Evolutionary conservation across 768 basidiomycete genomes (phyloP).

Genomic region (Auriscalpium orientale): DNA sequence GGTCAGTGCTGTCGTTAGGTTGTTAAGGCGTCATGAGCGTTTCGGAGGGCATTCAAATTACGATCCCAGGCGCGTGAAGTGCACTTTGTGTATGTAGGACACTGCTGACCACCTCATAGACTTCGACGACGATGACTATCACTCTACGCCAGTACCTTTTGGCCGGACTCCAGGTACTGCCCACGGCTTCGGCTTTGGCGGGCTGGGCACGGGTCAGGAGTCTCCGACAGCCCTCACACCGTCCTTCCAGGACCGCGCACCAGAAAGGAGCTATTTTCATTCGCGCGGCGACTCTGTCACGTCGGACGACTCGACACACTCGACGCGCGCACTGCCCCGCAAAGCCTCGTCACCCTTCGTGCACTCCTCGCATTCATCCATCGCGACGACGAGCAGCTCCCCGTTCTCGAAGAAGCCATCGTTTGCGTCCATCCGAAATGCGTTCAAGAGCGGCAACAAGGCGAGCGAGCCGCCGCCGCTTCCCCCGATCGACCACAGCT

Average conservation of each 20-base stretch:
- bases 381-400: slow-evolving; percentile 33
- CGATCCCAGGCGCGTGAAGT: slow-evolving; percentile 33
- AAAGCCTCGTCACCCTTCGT: slow-evolving; percentile 50
- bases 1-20: no score
- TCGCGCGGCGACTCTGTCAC: slow-evolving; percentile 70
- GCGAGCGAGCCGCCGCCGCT: slow-evolving; percentile 62
- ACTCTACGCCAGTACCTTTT: slow-evolving; percentile 58
- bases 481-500: slow-evolving; percentile 61
- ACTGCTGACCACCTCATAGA: slow-evolving; percentile 33
- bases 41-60: slow-evolving; percentile 38
- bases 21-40: slow-evolving; percentile 19
- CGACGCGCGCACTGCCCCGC: slow-evolving; percentile 31
- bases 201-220: slow-evolving; percentile 42
- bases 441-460: slow-evolving; percentile 66
- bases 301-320: slow-evolving; percentile 68
- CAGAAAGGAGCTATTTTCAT: slow-evolving; percentile 65
- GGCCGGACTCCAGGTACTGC: slow-evolving; percentile 43
- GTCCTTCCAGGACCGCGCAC: slow-evolving; percentile 33
- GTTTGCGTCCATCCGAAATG: slow-evolving; percentile 81
- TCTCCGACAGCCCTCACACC: slow-evolving; percentile 60
- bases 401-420: slow-evolving; percentile 75
- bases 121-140: slow-evolving; percentile 70
- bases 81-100: slow-evolving; percentile 7
- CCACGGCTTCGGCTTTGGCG: slow-evolving; percentile 22
- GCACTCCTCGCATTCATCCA: slow-evolving; percentile 67